Conservation (phyloP, 2,329 filamentous ascomycete species). For the Ophiostoma ips region DNA sequence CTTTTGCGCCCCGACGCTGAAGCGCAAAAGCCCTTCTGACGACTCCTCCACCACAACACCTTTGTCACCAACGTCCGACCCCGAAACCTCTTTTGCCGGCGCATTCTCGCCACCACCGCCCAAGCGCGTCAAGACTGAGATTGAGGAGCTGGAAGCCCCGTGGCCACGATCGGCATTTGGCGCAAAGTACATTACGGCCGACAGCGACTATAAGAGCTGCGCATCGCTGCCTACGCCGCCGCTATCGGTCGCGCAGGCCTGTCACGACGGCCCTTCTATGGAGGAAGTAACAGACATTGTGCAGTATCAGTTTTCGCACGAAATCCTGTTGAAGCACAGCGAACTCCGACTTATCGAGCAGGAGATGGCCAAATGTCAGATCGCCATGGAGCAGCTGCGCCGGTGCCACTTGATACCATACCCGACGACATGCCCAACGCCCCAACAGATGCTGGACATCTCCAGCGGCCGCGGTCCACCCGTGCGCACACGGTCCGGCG, state of each 20-base stretch:
- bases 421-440: slow-evolving; percentile 54
- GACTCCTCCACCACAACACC: slow-evolving; percentile 4
- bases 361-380: slow-evolving; percentile 89
- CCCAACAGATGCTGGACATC: slow-evolving; percentile 54
- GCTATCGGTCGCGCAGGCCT: slow-evolving; percentile 8
- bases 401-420: slow-evolving; percentile 88
- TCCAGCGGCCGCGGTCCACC: slow-evolving; percentile 62
- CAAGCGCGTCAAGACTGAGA: slow-evolving; percentile 20
- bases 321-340: slow-evolving; percentile 87
- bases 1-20: slow-evolving; percentile 3
- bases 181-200: background rate
- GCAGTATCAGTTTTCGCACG: slow-evolving; percentile 75
- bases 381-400: slow-evolving; percentile 83
- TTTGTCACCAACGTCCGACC: slow-evolving; percentile 5
- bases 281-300: slow-evolving; percentile 56
- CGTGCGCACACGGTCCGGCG: slow-evolving; percentile 45
- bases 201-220: background rate
- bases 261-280: slow-evolving; percentile 19
- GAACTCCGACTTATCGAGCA: slow-evolving; percentile 90
- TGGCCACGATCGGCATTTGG: slow-evolving; percentile 8
- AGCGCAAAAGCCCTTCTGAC: slow-evolving; percentile 11
- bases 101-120: background rate
- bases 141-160: slow-evolving; percentile 19
- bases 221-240: slow-evolving; percentile 10
- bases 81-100: background rate